phyloP scores from a whole-genome alignment of 2,329 filamentous ascomycete species.

The Coleophoma cylindrospora region DNA sequence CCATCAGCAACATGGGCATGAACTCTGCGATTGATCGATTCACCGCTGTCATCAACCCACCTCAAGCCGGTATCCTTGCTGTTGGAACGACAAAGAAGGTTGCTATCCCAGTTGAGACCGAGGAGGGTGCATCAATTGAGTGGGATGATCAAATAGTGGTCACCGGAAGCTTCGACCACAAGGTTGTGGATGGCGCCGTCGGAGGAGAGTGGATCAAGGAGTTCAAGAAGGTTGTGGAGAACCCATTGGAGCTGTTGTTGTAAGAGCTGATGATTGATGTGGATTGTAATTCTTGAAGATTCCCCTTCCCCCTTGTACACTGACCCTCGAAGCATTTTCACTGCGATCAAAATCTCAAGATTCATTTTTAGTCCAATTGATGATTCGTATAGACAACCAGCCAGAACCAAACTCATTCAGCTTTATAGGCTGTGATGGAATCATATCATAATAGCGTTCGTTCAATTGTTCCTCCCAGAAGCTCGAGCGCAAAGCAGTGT shows the following conservation, averaged over 20 bases:
- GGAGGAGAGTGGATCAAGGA: slow-evolving; percentile 96
- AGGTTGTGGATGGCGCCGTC: slow-evolving; percentile 93
- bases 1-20: slow-evolving; percentile 99
- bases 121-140: slow-evolving; percentile 72
- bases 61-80: slow-evolving; percentile 90
- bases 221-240: slow-evolving; percentile 97
- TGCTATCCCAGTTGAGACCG: slow-evolving; percentile 76
- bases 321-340: slow-evolving; percentile 4
- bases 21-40: slow-evolving; percentile 94
- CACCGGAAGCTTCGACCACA: slow-evolving; percentile 97
- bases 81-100: slow-evolving; percentile 96
- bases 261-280: slow-evolving; percentile 32
- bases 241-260: slow-evolving; percentile 89
- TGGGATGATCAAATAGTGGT: slow-evolving; percentile 98
- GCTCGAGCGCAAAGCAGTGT: too few species aligned
- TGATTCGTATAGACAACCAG: background rate
- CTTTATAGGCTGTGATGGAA: too few species aligned
- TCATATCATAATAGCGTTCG: too few species aligned
- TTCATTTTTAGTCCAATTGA: background rate
- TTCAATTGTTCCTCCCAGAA: too few species aligned
- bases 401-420: too few species aligned
- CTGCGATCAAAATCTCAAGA: slow-evolving; percentile 1
- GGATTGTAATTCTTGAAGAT: slow-evolving; percentile 1
- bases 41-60: slow-evolving; percentile 98
- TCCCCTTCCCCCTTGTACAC: slow-evolving; percentile 5